Evolutionary conservation across 1,139 yeast species (phyloP), one percentile per base, ranked within the genome.

Genomic region (Suhomyces kunorum): DNA sequence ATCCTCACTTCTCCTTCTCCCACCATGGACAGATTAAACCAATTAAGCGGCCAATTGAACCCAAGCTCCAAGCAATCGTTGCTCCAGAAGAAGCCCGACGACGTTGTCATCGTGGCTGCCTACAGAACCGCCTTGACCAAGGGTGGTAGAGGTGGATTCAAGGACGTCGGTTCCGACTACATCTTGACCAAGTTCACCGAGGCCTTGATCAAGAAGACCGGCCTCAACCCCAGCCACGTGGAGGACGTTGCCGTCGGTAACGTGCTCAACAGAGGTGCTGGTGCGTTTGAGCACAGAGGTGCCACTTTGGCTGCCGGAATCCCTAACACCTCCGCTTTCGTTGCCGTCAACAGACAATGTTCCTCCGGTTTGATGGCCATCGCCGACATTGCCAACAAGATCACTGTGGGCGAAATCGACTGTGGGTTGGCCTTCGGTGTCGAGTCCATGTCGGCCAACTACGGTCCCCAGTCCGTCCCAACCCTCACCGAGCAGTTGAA

Each of bases 331-430:
- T 75, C 83, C 22, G 90, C 95, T 11, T 87, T 90, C 53, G 70
- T 81, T 53, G 92, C 96, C 20, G 57, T 90, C 51, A 90, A 90
- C 74, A 81, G 98, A 68, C 96, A 88, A 66, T 90, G 98, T 66
- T 87, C 96, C 8, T 87, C 96, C 3, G 97, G 97, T 34, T 74
- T 90, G 54, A 86, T 89, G 77, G 95, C 96, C 16, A 80, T 89
- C 31, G 83, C 87, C 53, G 94, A 86, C 60, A 79, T 90, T 57
- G 96, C 96, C 55, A 87, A 85, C 70, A 87, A 87, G 71, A 90
- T 90, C 61, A 71, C 74, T 53, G 70, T 79, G 46, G 97, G 97
- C 32, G 96, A 89, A 73, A 88, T 90, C 54, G 88, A 83, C 52
- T 76, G 92, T 58, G 98, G 98, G 48, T 71, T 90, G 43, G 98